phyloP scores from a whole-genome alignment of 176 grass and related monocot species.

The Triticum urartu region DNA sequence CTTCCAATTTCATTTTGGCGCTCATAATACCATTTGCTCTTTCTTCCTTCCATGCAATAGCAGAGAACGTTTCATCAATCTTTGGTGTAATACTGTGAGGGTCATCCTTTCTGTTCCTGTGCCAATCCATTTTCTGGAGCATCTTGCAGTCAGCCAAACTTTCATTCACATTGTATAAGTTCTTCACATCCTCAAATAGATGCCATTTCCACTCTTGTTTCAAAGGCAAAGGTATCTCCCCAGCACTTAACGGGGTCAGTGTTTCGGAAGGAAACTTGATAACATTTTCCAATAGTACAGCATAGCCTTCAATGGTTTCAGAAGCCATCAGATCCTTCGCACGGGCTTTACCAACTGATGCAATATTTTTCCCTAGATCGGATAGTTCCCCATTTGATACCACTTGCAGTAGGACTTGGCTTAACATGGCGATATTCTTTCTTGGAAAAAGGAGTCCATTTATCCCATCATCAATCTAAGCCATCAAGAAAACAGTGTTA shows the following conservation, averaged over 20 bases:
- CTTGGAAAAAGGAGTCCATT: slow-evolving; percentile 83
- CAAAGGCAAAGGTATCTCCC: slow-evolving; percentile 64
- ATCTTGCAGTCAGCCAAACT: slow-evolving; percentile 52
- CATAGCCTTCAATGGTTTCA: slow-evolving; percentile 78
- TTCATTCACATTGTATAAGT: slow-evolving; percentile 38
- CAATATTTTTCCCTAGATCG: slow-evolving; percentile 61
- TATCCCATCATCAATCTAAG: slow-evolving; percentile 80
- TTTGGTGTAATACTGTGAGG: slow-evolving; percentile 39
- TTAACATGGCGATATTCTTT: slow-evolving; percentile 54
- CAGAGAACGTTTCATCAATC: slow-evolving; percentile 57
- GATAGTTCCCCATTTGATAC: slow-evolving; percentile 73
- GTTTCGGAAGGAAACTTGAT: slow-evolving; percentile 72
- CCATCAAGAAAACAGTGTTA: slow-evolving; percentile 39
- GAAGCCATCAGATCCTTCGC: slow-evolving; percentile 85
- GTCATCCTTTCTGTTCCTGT: slow-evolving; percentile 39
- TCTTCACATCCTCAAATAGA: slow-evolving; percentile 65
- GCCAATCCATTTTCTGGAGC: slow-evolving; percentile 77
- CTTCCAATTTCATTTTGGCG: slow-evolving; percentile 65
- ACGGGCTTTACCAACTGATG: slow-evolving; percentile 65
- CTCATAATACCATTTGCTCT: slow-evolving; percentile 57
- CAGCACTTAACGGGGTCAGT: slow-evolving; percentile 46
- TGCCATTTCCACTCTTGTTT: slow-evolving; percentile 88
- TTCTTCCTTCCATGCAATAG: slow-evolving; percentile 81
- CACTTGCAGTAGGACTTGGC: slow-evolving; percentile 52
- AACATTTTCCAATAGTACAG: slow-evolving; percentile 63